Evolutionary conservation across 495 filamentous ascomycete genomes (phyloP), one percentile per base, ranked within the genome.

Genomic region (Xylaria bambusicola): DNA sequence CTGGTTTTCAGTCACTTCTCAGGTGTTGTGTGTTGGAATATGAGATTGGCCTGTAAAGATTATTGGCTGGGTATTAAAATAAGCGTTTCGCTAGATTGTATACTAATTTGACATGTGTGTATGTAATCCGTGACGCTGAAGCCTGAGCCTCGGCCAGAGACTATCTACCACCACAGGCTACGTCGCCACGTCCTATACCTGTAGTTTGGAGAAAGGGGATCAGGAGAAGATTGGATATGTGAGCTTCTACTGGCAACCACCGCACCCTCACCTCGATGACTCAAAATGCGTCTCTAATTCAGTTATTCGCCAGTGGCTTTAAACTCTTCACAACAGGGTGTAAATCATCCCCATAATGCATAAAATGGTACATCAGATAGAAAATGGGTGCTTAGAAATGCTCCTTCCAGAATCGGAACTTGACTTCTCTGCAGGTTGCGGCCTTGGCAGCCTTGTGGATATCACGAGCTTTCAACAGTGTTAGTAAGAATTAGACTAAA

Each of bases 361-460:
- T 35, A 59, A 46, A 46, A 52, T 60, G 49, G 49, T 53, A 53
- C 26, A 60, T 52, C 35, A 29, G 47, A 60, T 15, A 27, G 24
- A 53, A 53, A 15, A 47, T 50, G 48, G 52, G 56, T 54, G 56
- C 42, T 61, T 77, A 84, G 63, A 84, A 84, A 66, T 99, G 92
- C 75, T 99, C 94, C 77, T 98, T 99, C 94, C 94, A 99, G 80
- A 99, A 99, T 71, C 90, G 91, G 78, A 98, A 99, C 56, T 83
- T 84, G 55, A 98, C 89, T 62, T 96, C 90, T 60, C 80, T 82
- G 6, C 80, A 86, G 18, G 85, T 89, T 6, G 87, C 86, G 44
- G 73, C 66, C 65, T 84, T 87, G 49, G 90, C 87, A 13, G 94
- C 92, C 68, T 86, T 86, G 69, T 86, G 86, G 66, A 99, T 97